These are phyloP conservation scores for Cutaneotrichosporon daszewskae DNA, from an alignment of 1,284 basidiomycete genomes.

Conservation along the genomic window DNA sequence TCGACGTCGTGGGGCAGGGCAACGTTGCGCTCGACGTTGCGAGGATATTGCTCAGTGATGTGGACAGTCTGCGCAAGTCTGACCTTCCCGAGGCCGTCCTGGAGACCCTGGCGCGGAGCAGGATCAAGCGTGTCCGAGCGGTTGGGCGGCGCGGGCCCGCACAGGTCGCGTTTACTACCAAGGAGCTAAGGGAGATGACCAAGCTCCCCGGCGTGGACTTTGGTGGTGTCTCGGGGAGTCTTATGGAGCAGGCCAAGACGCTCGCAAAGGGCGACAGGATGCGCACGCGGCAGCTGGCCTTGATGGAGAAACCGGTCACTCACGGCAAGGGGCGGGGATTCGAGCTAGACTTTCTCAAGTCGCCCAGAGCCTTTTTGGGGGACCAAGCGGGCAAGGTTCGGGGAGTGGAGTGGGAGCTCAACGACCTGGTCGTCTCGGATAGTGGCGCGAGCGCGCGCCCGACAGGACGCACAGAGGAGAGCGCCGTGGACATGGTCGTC, in stretches of 20 bases:
- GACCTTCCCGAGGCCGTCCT: slow-evolving; percentile 79
- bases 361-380: slow-evolving; percentile 56
- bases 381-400: slow-evolving; percentile 40
- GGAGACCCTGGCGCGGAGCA: slow-evolving; percentile 54
- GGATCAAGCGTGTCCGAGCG: slow-evolving; percentile 69
- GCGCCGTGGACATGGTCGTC: slow-evolving; percentile 70
- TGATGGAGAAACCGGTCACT: slow-evolving; percentile 42
- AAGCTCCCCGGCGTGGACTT: slow-evolving; percentile 61
- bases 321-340: slow-evolving; percentile 55
- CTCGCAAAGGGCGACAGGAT: slow-evolving; percentile 47
- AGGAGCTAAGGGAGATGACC: slow-evolving; percentile 89
- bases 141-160: slow-evolving; percentile 80
- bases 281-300: slow-evolving; percentile 50
- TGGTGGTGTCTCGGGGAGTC: slow-evolving; percentile 29
- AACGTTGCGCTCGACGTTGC: slow-evolving; percentile 95
- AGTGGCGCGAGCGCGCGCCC: slow-evolving; percentile 53
- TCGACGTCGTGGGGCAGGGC: slow-evolving; percentile 87
- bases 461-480: slow-evolving; percentile 56
- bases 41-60: slow-evolving; percentile 71
- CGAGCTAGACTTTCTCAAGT: slow-evolving; percentile 74
- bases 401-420: slow-evolving; percentile 38
- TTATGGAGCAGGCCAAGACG: slow-evolving; percentile 42
- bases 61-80: slow-evolving; percentile 60
- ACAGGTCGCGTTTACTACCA: slow-evolving; percentile 88
- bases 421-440: slow-evolving; percentile 29